phyloP scores from a whole-genome alignment of 805 yeast genomes.

The Barnettozyma wickerhamii region DNA sequence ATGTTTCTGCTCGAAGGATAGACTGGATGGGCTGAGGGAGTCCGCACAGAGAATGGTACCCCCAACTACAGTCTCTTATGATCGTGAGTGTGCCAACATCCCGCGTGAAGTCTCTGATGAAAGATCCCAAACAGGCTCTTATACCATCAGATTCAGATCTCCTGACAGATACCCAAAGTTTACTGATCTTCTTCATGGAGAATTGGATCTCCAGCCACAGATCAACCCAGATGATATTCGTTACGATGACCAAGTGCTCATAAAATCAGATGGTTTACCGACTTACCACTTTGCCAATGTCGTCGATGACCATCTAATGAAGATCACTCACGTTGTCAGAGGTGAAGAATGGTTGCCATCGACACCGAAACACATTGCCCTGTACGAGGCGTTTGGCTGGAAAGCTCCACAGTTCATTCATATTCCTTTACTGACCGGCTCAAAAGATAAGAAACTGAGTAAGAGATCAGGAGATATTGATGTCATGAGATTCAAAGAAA shows the following conservation, averaged over 20 bases:
- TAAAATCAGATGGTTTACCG: constrained; percentile 93
- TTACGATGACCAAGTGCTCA: constrained; percentile 82
- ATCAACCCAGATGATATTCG: constrained; percentile 63
- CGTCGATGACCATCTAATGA: constrained; percentile 90
- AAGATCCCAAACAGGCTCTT: constrained; percentile 32
- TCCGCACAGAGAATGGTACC: constrained; percentile 74
- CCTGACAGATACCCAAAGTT: constrained; percentile 69
- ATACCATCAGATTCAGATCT: constrained; percentile 69
- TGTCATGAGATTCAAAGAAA: constrained; percentile 49
- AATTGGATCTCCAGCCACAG: constrained; percentile 73
- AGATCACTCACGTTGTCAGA: constrained; percentile 87
- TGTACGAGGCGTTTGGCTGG: constrained; percentile 88
- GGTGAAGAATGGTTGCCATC: constrained; percentile 99
- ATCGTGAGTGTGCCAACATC: constrained; percentile 64
- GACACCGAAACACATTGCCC: constrained; percentile 88
- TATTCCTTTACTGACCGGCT: constrained; percentile 79
- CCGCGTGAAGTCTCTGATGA: constrained; percentile 38
- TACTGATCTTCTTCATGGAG: constrained; percentile 75
- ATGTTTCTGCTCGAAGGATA: constrained; percentile 80
- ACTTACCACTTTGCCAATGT: constrained; percentile 97
- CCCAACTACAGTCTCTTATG: constrained; percentile 90
- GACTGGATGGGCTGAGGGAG: constrained; percentile 62
- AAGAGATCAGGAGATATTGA: constrained; percentile 84
- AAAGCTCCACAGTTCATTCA: constrained; percentile 76
- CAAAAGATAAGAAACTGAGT: constrained; percentile 70